Percentiles rank a stretch among this genome's conserved stretches.
Conservation (phyloP, 352 stramenopile species). For the Elongisporangium undulatum region DNA sequence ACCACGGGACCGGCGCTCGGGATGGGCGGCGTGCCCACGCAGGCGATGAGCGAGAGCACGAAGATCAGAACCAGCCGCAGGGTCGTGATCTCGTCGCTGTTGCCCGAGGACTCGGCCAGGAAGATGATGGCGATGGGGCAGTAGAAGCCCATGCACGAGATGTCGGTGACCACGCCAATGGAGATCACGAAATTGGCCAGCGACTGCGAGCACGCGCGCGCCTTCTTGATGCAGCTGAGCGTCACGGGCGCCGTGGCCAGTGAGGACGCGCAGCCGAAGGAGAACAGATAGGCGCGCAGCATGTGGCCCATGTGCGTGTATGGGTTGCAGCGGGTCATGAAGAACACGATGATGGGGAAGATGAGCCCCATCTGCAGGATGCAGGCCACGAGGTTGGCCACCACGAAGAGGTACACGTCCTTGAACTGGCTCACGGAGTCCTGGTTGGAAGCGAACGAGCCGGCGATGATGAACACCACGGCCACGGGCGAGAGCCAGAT, state of each 20-base stretch:
- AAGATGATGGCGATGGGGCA: conserved; percentile 59
- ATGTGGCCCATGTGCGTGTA: conserved; percentile 67
- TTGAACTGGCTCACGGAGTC: conserved; percentile 24
- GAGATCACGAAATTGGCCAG: conserved; percentile 75
- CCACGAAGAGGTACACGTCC: conserved; percentile 51
- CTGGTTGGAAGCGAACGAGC: conserved; percentile 54
- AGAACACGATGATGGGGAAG: conserved; percentile 59
- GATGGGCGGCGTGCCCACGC: conserved; percentile 45
- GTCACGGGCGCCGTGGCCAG: conserved; percentile 63
- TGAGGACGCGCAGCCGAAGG: conserved; percentile 62
- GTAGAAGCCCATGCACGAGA: conserved; percentile 53
- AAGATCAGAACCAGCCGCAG: conserved; percentile 43
- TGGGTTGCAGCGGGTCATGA: conserved; percentile 59
- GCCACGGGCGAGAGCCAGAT: conserved; percentile 62
- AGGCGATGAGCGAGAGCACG: conserved; percentile 50
- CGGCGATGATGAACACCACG: conserved; percentile 60
- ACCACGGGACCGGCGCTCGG: conserved; percentile 42
- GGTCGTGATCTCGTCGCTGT: conserved; percentile 43
- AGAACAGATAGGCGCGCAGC: conserved; percentile 59
- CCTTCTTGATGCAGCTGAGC: conserved; percentile 55
- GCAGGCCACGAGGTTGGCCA: conserved; percentile 29
- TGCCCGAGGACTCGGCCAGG: conserved; percentile 54
- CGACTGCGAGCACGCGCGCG: conserved; percentile 58
- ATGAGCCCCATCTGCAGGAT: conserved; percentile 47
- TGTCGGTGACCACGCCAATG: conserved; percentile 59